phyloP scores from a whole-genome alignment of 495 filamentous ascomycete genomes.

The Xylaria bambusicola region DNA sequence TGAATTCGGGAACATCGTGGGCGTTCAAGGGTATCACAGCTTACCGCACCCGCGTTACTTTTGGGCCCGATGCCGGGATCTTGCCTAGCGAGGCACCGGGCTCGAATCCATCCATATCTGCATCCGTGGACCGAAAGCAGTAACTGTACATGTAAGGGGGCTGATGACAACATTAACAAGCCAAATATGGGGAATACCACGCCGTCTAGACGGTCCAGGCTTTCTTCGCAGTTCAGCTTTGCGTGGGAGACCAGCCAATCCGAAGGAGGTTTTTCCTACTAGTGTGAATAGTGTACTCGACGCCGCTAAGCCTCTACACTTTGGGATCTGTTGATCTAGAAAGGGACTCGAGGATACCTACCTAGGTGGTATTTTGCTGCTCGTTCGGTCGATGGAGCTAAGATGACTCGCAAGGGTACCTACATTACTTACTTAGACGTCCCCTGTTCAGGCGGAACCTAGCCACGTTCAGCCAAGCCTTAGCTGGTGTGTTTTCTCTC shows the following conservation, averaged over 20 bases:
- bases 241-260: not conserved
- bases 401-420: conserved; percentile 5
- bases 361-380: not conserved
- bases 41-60: not conserved
- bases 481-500: not conserved
- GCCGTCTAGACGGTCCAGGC: conserved; percentile 8
- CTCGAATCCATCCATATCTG: conserved; percentile 1
- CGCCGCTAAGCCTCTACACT: not conserved
- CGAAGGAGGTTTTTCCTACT: too few relatives aligned
- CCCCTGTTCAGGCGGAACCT: too few relatives aligned
- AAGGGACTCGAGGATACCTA: not conserved
- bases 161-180: conserved; percentile 1
- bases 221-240: conserved; percentile 16
- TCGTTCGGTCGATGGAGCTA: not conserved
- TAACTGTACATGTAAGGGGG: not conserved
- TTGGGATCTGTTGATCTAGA: not conserved
- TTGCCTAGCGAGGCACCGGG: not conserved
- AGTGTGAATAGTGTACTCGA: too few relatives aligned
- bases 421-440: too few relatives aligned
- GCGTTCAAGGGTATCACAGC: too few relatives aligned
- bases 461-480: conserved; percentile 1
- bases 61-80: conserved; percentile 10
- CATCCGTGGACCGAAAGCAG: conserved; percentile 7
- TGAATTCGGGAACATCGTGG: not conserved
- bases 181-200: conserved; percentile 9